Conservation (phyloP, 495 filamentous ascomycete species). For the Aspergillus leporis region DNA sequence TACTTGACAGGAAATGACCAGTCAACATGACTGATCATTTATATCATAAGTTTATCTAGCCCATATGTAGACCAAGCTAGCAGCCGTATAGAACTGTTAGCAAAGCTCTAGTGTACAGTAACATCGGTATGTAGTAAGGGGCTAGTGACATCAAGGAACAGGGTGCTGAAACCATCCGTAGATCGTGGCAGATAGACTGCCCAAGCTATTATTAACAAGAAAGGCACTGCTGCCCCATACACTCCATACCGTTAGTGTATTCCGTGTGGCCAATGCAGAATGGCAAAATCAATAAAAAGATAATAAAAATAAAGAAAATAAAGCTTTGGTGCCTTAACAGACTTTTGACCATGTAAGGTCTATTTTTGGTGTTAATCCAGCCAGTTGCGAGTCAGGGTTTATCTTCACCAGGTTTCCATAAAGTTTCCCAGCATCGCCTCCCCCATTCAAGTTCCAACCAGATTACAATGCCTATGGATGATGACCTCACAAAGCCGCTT, state of each 20-base stretch:
- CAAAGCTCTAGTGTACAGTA: neutral
- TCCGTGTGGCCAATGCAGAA: neutral
- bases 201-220: slow-evolving; percentile 1
- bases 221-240: neutral
- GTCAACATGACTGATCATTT: slow-evolving; percentile 7
- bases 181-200: neutral
- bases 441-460: neutral
- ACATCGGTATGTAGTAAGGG: neutral
- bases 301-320: neutral
- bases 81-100: neutral
- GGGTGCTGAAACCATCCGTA: neutral
- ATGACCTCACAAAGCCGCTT: neutral
- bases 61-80: neutral
- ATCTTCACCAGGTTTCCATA: neutral
- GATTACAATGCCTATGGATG: neutral
- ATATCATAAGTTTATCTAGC: neutral
- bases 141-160: neutral
- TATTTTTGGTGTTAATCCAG: slow-evolving; percentile 9
- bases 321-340: neutral
- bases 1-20: slow-evolving; percentile 1
- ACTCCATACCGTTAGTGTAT: neutral
- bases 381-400: neutral
- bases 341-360: neutral
- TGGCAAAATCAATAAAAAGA: neutral
- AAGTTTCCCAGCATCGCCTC: neutral